phyloP scores from a whole-genome alignment of 2,329 filamentous ascomycete genomes.

The Ilyonectria destructans region DNA sequence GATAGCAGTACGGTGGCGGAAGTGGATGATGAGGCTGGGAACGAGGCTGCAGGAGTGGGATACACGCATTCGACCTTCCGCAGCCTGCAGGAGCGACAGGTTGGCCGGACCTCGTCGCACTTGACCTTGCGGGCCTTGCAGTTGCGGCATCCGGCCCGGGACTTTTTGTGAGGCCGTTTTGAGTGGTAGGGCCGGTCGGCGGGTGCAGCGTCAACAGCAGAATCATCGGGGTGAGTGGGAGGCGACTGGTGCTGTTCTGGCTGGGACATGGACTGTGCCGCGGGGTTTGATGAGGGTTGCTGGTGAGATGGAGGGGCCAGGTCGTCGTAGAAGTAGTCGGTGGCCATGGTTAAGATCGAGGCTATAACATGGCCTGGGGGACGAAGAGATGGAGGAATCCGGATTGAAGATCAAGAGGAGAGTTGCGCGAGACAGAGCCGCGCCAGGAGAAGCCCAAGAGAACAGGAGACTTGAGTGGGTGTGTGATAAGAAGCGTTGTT shows the following conservation, averaged over 20 bases:
- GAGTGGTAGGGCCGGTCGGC: conserved; percentile 51
- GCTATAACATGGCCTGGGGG: conserved; percentile 21
- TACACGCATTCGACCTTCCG: conserved; percentile 67
- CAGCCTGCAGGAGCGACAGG: conserved; percentile 65
- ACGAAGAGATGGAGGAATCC: not conserved
- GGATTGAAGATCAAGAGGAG: not conserved
- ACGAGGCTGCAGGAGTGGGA: conserved; percentile 44
- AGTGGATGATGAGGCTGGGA: conserved; percentile 21
- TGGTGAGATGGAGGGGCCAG: not conserved
- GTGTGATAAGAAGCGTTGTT: not conserved
- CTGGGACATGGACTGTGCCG: conserved; percentile 1
- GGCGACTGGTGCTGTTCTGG: not conserved
- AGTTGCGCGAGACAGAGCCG: not conserved
- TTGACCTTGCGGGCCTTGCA: conserved; percentile 72
- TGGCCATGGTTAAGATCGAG: conserved; percentile 5
- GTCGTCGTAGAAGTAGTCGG: conserved; percentile 8
- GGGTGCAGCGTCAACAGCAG: not conserved
- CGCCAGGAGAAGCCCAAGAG: not conserved
- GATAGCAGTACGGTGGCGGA: conserved; percentile 8
- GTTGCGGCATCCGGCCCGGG: conserved; percentile 67
- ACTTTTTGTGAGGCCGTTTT: conserved; percentile 72
- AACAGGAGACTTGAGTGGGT: not conserved
- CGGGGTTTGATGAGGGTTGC: not conserved
- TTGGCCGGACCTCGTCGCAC: conserved; percentile 67
- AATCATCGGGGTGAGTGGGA: not conserved